Base-by-base conservation (phyloP, 441 rosid species). In the Cnidoscolus chayamansa region DNA sequence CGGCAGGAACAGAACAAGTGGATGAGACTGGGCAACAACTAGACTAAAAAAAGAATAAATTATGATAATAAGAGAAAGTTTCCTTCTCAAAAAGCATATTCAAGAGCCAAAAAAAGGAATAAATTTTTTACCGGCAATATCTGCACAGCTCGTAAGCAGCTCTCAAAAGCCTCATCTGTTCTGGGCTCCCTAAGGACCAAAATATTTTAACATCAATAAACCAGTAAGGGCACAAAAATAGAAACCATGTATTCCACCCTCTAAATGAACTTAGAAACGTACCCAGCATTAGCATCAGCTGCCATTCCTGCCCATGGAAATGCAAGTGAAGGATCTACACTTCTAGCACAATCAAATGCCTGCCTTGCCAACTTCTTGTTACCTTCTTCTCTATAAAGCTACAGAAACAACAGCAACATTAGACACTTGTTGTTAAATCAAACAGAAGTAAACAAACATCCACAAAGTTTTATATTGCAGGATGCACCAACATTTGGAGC, bases 261-360 rank as follows among this genome's bases (percentile, higher is more conserved):
- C 25, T 12, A 10, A 55, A 76, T 9, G 68, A 69, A 76, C 4
- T 68, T 69, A 70, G 73, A 19, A 49, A 73, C 77, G 66, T 80
- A 91, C 99, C 97, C 79, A 77, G 87, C 81, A 81, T 77, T 68
- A 71, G 77, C 65, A 84, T 91, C 97, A 77, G 95, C 97, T 67
- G 98, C 86, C 95, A 90, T 85, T 83, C 98, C 99, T 8, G 96
- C 97, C 99, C 99, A 95, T 62, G 98, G 98, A 72, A 92, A 82
- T n/a, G 97, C 89, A 78, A 95, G 90, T 16, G 92, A 91, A 81
- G 99, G 97, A 86, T 95, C 97, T 76, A 93, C 86, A 78, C 99
- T 93, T 89, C 99, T 90, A 75, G 97, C 93, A 84, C 81, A 86
- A 75, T 95, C 98, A 84, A 93, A 91, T 81, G 99, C 97, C 81